Conservation (phyloP, 1,139 yeast genomes). For the Yamadazyma membranifaciens region DNA sequence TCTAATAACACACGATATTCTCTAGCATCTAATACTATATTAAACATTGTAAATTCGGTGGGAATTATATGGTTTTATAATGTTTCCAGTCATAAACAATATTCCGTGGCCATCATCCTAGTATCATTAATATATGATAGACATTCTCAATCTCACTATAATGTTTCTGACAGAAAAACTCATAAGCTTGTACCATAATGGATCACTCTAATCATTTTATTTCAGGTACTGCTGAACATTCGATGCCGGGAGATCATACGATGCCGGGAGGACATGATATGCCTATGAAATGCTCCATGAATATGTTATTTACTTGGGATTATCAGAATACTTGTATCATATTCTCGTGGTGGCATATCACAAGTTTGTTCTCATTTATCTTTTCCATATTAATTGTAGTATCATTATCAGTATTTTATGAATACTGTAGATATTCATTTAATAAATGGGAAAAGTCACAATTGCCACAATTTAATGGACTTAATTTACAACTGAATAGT, state of each 20-base stretch:
- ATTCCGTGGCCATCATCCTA: too few relatives aligned
- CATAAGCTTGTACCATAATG: too few relatives aligned
- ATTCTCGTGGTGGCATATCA: conserved; percentile 78
- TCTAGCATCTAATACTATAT: too few relatives aligned
- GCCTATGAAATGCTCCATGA: conserved; percentile 51
- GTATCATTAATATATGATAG: too few relatives aligned
- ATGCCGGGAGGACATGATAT: conserved; percentile 5
- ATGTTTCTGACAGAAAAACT: too few relatives aligned
- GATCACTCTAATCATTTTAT: too few relatives aligned
- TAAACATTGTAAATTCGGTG: too few relatives aligned
- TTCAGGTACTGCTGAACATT: conserved; percentile 21
- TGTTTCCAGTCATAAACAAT: too few relatives aligned
- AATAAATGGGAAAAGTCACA: conserved; percentile 28
- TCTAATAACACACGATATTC: too few relatives aligned
- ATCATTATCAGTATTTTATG: conserved; percentile 58
- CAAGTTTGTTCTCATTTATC: conserved; percentile 49
- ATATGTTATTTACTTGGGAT: conserved; percentile 84
- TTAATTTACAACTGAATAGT: conserved; percentile 9
- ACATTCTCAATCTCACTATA: too few relatives aligned
- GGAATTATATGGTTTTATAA: too few relatives aligned
- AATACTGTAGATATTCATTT: conserved; percentile 45
- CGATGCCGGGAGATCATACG: conserved; percentile 17
- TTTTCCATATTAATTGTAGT: conserved; percentile 52
- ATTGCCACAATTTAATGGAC: conserved; percentile 15
- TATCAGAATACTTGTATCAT: conserved; percentile 70